Percentiles rank a stretch among this genome's conserved stretches.
phyloP scores from a whole-genome alignment of 78 protist genomes.

The Bigelowiella natans region DNA sequence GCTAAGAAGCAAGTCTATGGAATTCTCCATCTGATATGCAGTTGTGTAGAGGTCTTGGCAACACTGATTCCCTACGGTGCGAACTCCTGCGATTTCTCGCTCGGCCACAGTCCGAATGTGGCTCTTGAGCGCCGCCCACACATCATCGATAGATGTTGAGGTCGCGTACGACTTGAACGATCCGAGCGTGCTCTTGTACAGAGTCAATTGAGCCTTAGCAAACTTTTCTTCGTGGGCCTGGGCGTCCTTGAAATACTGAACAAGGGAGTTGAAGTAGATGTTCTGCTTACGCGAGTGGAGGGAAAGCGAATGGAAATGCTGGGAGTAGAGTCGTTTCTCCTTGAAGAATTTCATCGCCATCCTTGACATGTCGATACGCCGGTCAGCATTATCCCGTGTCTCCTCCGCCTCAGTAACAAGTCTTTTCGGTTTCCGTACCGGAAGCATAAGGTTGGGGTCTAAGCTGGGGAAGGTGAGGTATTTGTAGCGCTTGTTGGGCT shows the following conservation, averaged over 20 bases:
- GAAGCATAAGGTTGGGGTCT: background rate
- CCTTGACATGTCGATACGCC: background rate
- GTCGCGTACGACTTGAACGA: background rate
- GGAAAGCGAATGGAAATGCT: slow-evolving; percentile 6
- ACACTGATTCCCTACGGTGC: background rate
- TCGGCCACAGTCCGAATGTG: background rate
- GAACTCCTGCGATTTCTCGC: background rate
- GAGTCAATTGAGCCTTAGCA: background rate
- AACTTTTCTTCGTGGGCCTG: background rate
- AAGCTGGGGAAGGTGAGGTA: slow-evolving; percentile 1
- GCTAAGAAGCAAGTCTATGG: background rate
- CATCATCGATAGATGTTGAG: background rate
- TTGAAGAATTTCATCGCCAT: slow-evolving; percentile 7
- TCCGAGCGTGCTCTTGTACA: background rate
- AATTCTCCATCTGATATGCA: background rate
- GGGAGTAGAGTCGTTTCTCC: slow-evolving; percentile 9
- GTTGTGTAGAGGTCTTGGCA: background rate
- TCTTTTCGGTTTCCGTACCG: background rate
- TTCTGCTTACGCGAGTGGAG: background rate
- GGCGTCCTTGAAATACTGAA: background rate
- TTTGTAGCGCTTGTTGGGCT: background rate
- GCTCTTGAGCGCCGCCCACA: background rate
- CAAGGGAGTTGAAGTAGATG: background rate
- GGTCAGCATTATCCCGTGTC: background rate
- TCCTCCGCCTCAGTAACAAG: slow-evolving; percentile 1